Conservation (phyloP, 2,329 filamentous ascomycete genomes). For the Zasmidium citrigriseum region DNA sequence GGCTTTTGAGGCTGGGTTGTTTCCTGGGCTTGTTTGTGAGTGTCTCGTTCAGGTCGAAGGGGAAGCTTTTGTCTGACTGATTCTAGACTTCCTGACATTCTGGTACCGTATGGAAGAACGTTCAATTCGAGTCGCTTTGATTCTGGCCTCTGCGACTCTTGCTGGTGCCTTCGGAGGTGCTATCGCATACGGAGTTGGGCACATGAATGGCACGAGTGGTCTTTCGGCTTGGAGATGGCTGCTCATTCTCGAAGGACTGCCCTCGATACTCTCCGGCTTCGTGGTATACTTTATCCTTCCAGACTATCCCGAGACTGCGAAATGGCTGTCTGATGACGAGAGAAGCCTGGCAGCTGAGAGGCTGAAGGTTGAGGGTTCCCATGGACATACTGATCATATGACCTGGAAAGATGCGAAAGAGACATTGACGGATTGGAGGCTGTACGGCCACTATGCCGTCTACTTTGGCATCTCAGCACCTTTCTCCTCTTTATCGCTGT, state of each 20-base stretch:
- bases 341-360: slow-evolving; percentile 44
- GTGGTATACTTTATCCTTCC: slow-evolving; percentile 57
- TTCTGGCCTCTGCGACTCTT: slow-evolving; percentile 34
- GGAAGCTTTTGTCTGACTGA: not conserved
- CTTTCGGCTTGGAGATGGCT: slow-evolving; percentile 71
- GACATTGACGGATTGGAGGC: slow-evolving; percentile 51
- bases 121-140: slow-evolving; percentile 32
- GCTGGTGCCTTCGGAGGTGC: slow-evolving; percentile 38
- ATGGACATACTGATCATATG: slow-evolving; percentile 44
- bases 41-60: not conserved
- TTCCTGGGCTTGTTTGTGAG: slow-evolving; percentile 49
- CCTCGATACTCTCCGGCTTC: slow-evolving; percentile 54
- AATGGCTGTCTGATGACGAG: slow-evolving; percentile 44
- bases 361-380: slow-evolving; percentile 45
- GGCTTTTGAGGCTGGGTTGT: slow-evolving; percentile 57
- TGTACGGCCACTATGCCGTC: slow-evolving; percentile 55
- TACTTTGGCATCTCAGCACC: slow-evolving; percentile 50
- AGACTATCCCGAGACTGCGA: slow-evolving; percentile 53
- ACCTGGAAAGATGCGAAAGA: slow-evolving; percentile 51
- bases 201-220: slow-evolving; percentile 58
- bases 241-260: slow-evolving; percentile 61
- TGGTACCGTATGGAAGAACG: slow-evolving; percentile 37
- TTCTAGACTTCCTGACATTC: slow-evolving; percentile 25
- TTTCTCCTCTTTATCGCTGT: slow-evolving; percentile 29
- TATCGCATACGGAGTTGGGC: slow-evolving; percentile 49